These are phyloP conservation scores for Cladophialophora yegresii DNA, from an alignment of 2,329 filamentous ascomycete genomes.

Conservation along the genomic window DNA sequence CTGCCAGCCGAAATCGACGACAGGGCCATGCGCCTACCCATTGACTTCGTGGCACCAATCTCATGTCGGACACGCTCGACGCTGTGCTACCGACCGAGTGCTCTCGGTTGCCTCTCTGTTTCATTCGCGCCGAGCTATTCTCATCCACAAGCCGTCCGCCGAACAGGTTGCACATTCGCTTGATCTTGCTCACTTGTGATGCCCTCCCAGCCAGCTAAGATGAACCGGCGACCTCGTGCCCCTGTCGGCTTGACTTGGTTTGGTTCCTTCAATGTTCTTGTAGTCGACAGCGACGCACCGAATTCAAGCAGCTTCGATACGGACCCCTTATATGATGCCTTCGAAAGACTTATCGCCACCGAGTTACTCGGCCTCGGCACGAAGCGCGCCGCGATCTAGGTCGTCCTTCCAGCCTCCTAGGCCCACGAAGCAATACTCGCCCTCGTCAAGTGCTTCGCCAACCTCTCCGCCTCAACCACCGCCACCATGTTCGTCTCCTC, in stretches of 20 bases:
- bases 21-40: conserved; percentile 14
- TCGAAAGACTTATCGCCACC: background rate
- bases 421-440: background rate
- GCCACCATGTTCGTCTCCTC: conserved; percentile 15
- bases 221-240: background rate
- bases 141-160: background rate
- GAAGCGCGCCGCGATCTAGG: background rate
- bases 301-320: background rate
- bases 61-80: conserved; percentile 6
- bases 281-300: background rate
- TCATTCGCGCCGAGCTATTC: conserved; percentile 10
- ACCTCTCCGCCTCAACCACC: background rate
- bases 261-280: background rate
- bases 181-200: conserved; percentile 17
- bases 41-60: conserved; percentile 23
- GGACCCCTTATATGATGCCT: background rate
- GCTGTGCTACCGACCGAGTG: conserved; percentile 21
- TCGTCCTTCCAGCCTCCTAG: background rate
- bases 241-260: background rate
- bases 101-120: conserved; percentile 12
- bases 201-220: conserved; percentile 1
- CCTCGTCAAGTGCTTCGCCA: background rate
- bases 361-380: background rate
- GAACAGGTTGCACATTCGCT: conserved; percentile 17
- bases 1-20: conserved; percentile 22